phyloP scores from a whole-genome alignment of 2,329 filamentous ascomycete genomes.

The Stenocarpella maydis region DNA sequence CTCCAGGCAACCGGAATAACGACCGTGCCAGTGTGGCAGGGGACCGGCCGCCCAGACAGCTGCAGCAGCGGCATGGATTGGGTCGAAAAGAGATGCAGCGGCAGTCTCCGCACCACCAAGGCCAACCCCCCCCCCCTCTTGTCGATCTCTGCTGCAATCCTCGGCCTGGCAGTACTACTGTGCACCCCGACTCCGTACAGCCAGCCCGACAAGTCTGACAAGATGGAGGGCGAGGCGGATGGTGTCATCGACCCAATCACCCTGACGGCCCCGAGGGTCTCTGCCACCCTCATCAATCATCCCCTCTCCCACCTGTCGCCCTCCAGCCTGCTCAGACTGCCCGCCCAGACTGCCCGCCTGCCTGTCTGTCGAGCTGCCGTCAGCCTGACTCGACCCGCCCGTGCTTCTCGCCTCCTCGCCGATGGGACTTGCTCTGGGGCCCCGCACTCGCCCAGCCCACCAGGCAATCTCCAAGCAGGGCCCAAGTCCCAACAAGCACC shows the following conservation, averaged over 20 bases:
- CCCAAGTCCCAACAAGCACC: slow-evolving; percentile 8
- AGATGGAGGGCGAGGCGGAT: slow-evolving; percentile 5
- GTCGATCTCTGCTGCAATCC: slow-evolving; percentile 1
- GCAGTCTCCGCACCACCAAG: not conserved
- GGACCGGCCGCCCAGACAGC: not conserved
- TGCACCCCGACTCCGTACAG: too few species aligned
- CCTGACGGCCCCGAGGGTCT: not conserved
- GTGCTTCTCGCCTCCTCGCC: not conserved
- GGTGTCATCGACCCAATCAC: not conserved
- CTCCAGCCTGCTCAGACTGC: not conserved
- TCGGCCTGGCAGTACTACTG: not conserved
- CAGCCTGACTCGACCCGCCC: slow-evolving; percentile 13
- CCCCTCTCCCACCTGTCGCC: not conserved
- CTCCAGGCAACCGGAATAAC: not conserved
- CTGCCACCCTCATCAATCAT: slow-evolving; percentile 4
- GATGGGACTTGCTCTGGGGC: slow-evolving; percentile 15
- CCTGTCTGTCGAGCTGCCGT: slow-evolving; percentile 9
- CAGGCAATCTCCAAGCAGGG: slow-evolving; percentile 1
- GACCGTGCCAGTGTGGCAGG: not conserved
- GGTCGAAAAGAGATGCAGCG: not conserved
- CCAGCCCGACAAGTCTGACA: not conserved
- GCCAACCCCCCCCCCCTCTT: slow-evolving; percentile 17
- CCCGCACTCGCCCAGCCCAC: slow-evolving; percentile 14
- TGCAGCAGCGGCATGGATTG: not conserved
- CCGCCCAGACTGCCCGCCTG: not conserved